phyloP scores from a whole-genome alignment of 345 rosid genomes.

The Hevea brasiliensis region DNA sequence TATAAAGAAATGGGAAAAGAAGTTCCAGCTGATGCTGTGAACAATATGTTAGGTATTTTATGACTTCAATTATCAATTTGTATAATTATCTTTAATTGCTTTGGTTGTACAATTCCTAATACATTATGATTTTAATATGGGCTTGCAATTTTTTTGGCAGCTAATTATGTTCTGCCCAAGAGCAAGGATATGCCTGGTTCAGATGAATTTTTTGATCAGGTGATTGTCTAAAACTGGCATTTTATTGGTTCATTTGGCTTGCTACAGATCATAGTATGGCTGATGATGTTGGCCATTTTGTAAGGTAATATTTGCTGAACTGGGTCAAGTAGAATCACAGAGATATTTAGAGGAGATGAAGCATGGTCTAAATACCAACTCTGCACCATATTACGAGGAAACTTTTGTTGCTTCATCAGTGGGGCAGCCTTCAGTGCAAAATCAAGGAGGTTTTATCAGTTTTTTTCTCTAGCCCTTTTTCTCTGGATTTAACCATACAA shows the following conservation, averaged over 20 bases:
- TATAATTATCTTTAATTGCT: background rate
- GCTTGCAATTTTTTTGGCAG: constrained; percentile 17
- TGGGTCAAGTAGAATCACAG: constrained; percentile 23
- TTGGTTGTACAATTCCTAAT: background rate
- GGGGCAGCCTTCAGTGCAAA: background rate
- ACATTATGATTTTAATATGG: background rate
- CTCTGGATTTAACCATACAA: background rate
- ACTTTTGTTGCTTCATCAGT: constrained; percentile 15
- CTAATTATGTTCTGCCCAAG: constrained; percentile 28
- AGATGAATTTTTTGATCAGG: constrained; percentile 35
- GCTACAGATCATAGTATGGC: background rate
- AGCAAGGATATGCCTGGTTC: constrained; percentile 28
- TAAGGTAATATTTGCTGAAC: constrained; percentile 35
- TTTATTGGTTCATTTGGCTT: background rate
- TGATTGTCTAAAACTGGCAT: background rate
- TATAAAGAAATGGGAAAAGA: constrained; percentile 40
- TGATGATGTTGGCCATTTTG: constrained; percentile 10
- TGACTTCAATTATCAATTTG: background rate
- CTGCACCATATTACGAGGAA: constrained; percentile 13
- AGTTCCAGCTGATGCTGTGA: constrained; percentile 29
- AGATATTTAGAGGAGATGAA: constrained; percentile 35
- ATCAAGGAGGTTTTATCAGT: constrained; percentile 24
- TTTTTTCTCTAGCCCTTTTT: constrained; percentile 1
- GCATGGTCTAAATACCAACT: constrained; percentile 2
- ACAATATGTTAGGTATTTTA: constrained; percentile 33